Base-by-base conservation (phyloP, 139 green algal species). In the Pycnococcus provasolii region DNA sequence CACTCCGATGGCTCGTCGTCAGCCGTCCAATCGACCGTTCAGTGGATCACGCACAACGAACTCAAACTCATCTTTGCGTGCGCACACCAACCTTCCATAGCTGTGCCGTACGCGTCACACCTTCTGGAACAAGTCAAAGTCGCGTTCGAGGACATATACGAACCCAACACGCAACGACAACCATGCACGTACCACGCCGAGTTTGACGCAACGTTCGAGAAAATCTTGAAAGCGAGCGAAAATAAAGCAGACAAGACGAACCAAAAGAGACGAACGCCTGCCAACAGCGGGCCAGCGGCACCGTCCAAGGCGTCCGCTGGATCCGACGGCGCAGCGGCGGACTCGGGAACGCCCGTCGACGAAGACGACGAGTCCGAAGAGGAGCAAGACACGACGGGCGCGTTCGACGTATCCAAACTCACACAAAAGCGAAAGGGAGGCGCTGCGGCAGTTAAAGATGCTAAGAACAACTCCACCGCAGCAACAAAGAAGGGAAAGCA, bases 331-430 rank as follows among this genome's bases (percentile, higher is more conserved):
- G 45, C 11, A 0, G 60, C 8, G 37, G 39, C 13, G 9, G 60
- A 63, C 9, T 39, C 41, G 6, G 59, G 42, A 41, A 47, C 15
- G 45, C 26, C n/a, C 3, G 64, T 39, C 45, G 51, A n/a, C 3
- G 58, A 71, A 15, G 58, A 42, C 4, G 44, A n/a, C 3, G 3
- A 39, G 3, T 60, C 15, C 3, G 52, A 13, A 43, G 66, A 3
- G 59, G 11, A 9, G 60, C 44, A 67, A 76, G 57, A 75, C 4
- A 45, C 13, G 42, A 26, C 13, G 37, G 53, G 6, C 4, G 71
- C 73, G 6, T 81, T 81, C 70, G 75, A 81, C 66, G 11, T 81
- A 2, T 79, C 74, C 37, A 81, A 81, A 58, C 53, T 81, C 0
- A 66, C 57, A n/a, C 40, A 78, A n/a, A 9, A n/a, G 51, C 7